phyloP scores from a whole-genome alignment of 495 filamentous ascomycete species.

The Hypoxylon lienhwacheense region DNA sequence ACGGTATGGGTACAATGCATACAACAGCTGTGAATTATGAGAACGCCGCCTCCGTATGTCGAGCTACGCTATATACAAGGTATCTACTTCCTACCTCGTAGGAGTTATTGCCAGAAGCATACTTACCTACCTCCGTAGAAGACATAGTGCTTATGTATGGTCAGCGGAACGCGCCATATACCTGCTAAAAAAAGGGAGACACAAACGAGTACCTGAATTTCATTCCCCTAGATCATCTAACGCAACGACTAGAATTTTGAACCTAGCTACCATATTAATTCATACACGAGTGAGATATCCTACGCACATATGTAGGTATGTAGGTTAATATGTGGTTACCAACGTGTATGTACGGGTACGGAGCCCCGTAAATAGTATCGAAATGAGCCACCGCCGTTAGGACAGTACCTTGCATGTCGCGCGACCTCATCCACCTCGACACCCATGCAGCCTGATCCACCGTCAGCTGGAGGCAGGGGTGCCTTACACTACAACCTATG shows the following conservation, averaged over 20 bases:
- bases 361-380: conserved; percentile 28
- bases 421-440: conserved; percentile 28
- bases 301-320: too few species aligned
- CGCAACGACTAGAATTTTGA: not conserved
- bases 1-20: too few species aligned
- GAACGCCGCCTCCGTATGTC: conserved; percentile 26
- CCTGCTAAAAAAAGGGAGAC: not conserved
- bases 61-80: conserved; percentile 9
- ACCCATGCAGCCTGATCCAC: conserved; percentile 33
- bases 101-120: not conserved
- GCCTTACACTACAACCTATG: conserved; percentile 30
- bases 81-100: too few species aligned
- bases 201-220: too few species aligned
- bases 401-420: conserved; percentile 35
- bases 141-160: conserved; percentile 5
- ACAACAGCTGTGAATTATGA: too few species aligned
- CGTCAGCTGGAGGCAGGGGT: conserved; percentile 38
- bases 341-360: conserved; percentile 18
- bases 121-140: too few species aligned
- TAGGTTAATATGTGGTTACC: too few species aligned
- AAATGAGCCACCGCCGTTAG: conserved; percentile 30
- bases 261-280: too few species aligned
- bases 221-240: not conserved
- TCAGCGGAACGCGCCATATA: conserved; percentile 1
- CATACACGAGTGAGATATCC: too few species aligned